Evolutionary conservation across 2,329 filamentous ascomycete species (phyloP), one percentile per base, ranked within the genome.

Genomic region (Colletotrichum sp.): DNA sequence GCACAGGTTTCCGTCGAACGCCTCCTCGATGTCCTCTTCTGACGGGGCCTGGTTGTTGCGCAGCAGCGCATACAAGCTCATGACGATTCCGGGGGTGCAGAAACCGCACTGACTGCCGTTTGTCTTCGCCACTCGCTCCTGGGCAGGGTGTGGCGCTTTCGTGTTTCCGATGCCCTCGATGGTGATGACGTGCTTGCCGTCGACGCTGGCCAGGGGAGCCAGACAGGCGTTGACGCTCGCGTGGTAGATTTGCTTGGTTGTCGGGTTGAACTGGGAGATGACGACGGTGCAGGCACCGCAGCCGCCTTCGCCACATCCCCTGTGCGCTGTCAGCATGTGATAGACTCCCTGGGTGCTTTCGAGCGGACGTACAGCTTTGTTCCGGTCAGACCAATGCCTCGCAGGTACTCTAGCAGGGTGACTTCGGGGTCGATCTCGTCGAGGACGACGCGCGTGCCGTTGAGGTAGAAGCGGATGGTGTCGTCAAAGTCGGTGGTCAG

Each of bases 111-210:
- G 96, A 80, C 95, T 98, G 65, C 97, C 97, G 86, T 98, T 97
- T 36, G 94, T 92, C 85, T 95, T 95, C 22, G 97, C 96, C 80
- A 99, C 94, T 64, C 97, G 91, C 86, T 99, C 96, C 83, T 99
- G 97, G 5, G 94, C 89, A 3, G 96, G 95, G 87, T 99, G 97
- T 7, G 97, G 97, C 57, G 90, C 92, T 84, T 97, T 94, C 32
- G 95, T 93, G 83, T 94, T 95, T 13, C 97, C 97, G 81, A 99
- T 98, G 8, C 97, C 97, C 86, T 99, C 97, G 55, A 99, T 93
- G 5, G 97, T 99, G 82, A 99, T 96, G 82, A 99, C 95, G 90
- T 99, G 97, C 84, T 99, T 99, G 61, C 97, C 97, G 84, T 99
- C 97, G 59, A 99, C 91, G 81, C 96, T 98, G 79, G 96, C 95